A percentile compares a stretch with the other conserved stretches of the same genome.
Conservation (phyloP, 352 stramenopile genomes). For the Phytopythium helicoides region DNA sequence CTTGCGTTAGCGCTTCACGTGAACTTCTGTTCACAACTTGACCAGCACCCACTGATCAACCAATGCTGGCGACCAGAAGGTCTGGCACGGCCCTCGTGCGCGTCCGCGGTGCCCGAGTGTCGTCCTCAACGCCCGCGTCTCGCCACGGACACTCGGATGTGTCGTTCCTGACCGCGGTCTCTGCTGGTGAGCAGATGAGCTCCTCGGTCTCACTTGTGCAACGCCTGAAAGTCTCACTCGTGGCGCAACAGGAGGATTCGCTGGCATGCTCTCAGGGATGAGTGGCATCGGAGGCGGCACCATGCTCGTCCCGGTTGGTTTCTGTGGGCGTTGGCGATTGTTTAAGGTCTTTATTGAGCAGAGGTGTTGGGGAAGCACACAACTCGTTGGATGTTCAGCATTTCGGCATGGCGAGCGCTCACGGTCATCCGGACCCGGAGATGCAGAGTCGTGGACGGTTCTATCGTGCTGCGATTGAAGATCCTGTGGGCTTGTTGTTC, state of each 20-base stretch:
- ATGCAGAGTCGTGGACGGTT: conserved; percentile 1
- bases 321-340: neutral
- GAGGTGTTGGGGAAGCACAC: neutral
- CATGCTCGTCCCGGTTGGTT: conserved; percentile 20
- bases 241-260: conserved; percentile 13
- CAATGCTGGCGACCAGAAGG: no score
- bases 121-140: no score
- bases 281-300: conserved; percentile 25
- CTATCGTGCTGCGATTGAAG: neutral
- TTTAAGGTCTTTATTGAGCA: no score
- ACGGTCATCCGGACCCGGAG: neutral
- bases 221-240: no score
- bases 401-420: conserved; percentile 2
- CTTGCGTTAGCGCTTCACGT: no score
- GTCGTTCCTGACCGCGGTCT: conserved; percentile 41
- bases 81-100: conserved; percentile 24
- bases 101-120: no score
- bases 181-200: conserved; percentile 17
- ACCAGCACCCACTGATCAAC: no score
- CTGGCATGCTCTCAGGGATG: conserved; percentile 18
- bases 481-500: conserved; percentile 9
- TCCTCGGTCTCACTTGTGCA: neutral
- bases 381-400: conserved; percentile 8
- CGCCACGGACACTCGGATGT: conserved; percentile 28
- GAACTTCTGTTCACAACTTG: no score